Evolutionary conservation across 1,284 basidiomycete species (phyloP).

Genomic region (Trichosporon sp.): DNA sequence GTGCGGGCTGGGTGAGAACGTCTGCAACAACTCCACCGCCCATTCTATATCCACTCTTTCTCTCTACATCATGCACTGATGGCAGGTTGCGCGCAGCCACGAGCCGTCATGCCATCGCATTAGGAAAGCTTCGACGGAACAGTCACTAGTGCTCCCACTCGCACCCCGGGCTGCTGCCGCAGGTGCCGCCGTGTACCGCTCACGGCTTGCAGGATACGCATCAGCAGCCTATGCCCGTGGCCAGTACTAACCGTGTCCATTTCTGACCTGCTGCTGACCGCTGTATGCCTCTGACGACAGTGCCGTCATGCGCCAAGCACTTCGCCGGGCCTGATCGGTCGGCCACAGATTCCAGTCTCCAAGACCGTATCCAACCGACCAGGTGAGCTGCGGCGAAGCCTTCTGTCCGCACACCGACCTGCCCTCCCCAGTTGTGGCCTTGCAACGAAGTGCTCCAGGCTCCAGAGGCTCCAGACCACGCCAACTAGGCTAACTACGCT

Average conservation of each 20-base stretch:
- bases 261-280: neutral
- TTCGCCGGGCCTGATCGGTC: neutral
- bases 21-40: neutral
- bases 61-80: neutral
- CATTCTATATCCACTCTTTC: neutral
- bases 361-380: conserved; percentile 6
- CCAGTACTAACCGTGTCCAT: neutral
- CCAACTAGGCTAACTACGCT: neutral
- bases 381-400: neutral
- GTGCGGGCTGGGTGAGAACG: neutral
- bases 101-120: neutral
- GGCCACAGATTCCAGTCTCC: neutral
- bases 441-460: no score
- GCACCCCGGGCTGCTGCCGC: neutral
- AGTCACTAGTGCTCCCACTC: neutral
- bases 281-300: neutral
- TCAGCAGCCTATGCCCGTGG: neutral
- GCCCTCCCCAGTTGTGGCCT: no score
- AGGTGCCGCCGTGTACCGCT: neutral
- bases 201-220: neutral
- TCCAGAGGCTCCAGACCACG: no score
- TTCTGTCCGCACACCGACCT: neutral
- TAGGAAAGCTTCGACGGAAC: neutral
- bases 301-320: conserved; percentile 4
- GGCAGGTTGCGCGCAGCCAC: conserved; percentile 8